Evolutionary conservation across 768 basidiomycete species (phyloP).

Genomic region (Auriscalpium orientale): DNA sequence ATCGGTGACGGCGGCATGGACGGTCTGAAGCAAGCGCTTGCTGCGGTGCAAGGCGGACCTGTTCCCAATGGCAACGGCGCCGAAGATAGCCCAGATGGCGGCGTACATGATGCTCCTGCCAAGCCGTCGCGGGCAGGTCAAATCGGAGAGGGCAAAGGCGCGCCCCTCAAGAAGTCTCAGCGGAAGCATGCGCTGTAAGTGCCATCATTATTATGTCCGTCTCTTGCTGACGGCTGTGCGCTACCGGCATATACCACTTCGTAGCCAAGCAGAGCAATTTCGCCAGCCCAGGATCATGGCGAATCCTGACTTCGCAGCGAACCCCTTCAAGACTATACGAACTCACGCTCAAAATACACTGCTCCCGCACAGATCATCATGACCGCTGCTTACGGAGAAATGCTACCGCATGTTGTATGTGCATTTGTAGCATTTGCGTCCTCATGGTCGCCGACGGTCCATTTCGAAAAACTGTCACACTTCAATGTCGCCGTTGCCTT

Average conservation of each 20-base stretch:
- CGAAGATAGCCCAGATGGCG: constrained; percentile 10
- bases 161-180: constrained; percentile 53
- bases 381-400: too few relatives aligned
- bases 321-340: constrained; percentile 74
- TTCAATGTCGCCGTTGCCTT: too few relatives aligned
- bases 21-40: constrained; percentile 41
- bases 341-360: constrained; percentile 76
- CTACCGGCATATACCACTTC: neutral
- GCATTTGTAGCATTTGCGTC: too few relatives aligned
- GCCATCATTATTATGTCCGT: neutral
- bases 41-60: constrained; percentile 28
- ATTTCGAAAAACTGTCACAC: too few relatives aligned
- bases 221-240: constrained; percentile 4
- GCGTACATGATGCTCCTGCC: neutral
- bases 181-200: constrained; percentile 63
- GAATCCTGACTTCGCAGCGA: constrained; percentile 54
- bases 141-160: constrained; percentile 61
- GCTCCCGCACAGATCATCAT: constrained; percentile 35
- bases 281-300: constrained; percentile 64
- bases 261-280: constrained; percentile 57
- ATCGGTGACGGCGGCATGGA: constrained; percentile 25
- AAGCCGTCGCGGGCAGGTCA: constrained; percentile 34
- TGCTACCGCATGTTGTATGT: too few relatives aligned
- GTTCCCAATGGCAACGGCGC: constrained; percentile 12
- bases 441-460: too few relatives aligned